Conservation (phyloP, 345 rosid genomes). For the Draba incana region DNA sequence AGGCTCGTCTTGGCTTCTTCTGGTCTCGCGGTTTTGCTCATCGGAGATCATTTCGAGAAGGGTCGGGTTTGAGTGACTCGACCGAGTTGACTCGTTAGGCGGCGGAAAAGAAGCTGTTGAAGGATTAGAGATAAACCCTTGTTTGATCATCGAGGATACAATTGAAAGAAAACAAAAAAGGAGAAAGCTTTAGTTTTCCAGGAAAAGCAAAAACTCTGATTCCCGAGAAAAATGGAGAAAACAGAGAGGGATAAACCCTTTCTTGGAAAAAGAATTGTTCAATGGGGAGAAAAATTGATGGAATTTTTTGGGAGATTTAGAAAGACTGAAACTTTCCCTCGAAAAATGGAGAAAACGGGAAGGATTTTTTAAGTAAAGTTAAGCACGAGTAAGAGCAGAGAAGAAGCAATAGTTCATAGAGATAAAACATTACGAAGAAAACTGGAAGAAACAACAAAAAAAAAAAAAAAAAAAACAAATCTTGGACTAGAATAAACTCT, state of each 20-base stretch:
- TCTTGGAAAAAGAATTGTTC: no score
- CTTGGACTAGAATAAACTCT: no score
- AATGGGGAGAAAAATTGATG: no score
- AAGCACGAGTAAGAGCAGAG: no score
- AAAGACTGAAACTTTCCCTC: no score
- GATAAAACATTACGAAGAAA: no score
- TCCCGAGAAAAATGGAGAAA: constrained; percentile 18
- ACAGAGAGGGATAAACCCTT: neutral
- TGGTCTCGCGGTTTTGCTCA: constrained; percentile 49
- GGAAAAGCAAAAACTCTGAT: constrained; percentile 44
- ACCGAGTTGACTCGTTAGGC: constrained; percentile 25
- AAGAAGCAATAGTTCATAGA: no score
- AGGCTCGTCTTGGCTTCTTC: constrained; percentile 28
- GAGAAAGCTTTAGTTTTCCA: neutral
- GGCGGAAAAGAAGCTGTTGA: constrained; percentile 46
- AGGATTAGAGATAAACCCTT: constrained; percentile 54
- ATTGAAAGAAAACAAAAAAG: constrained; percentile 3
- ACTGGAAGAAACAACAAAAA: no score
- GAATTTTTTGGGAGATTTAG: no score
- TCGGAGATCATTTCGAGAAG: constrained; percentile 86
- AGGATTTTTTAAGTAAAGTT: no score
- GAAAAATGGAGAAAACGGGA: no score
- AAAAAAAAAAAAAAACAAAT: no score
- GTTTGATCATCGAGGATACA: constrained; percentile 60
- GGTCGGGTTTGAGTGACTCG: constrained; percentile 45